These are phyloP conservation scores for Aspergillus viridinutans DNA, from an alignment of 2,329 filamentous ascomycete species.

Conservation along the genomic window DNA sequence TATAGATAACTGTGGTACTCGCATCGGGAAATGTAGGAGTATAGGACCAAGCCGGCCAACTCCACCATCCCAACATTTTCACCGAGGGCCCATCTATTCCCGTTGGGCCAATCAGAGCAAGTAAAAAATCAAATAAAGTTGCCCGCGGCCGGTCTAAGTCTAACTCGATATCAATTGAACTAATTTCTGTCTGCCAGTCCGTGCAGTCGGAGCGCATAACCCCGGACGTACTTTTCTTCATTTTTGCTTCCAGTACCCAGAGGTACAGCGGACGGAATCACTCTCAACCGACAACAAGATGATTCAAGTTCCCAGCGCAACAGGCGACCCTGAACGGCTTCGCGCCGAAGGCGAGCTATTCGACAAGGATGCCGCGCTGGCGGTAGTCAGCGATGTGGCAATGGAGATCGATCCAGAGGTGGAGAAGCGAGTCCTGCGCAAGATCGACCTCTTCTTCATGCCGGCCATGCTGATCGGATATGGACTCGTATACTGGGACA, in stretches of 20 bases:
- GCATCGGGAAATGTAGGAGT: neutral
- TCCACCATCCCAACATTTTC: neutral
- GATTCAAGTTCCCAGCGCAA: slow-evolving; percentile 19
- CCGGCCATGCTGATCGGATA: slow-evolving; percentile 62
- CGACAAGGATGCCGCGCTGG: slow-evolving; percentile 54
- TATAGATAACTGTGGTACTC: too few species aligned
- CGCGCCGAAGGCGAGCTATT: slow-evolving; percentile 2
- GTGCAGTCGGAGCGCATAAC: neutral
- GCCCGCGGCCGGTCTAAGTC: neutral
- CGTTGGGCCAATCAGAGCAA: neutral
- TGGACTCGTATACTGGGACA: slow-evolving; percentile 67
- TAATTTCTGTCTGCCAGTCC: neutral
- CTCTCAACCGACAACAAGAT: slow-evolving; percentile 4
- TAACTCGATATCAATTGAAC: neutral
- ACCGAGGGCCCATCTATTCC: neutral
- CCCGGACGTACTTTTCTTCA: neutral
- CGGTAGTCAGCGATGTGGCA: slow-evolving; percentile 53
- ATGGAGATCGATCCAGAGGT: slow-evolving; percentile 50
- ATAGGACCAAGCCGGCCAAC: too few species aligned
- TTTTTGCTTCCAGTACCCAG: neutral
- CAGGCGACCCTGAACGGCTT: slow-evolving; percentile 4
- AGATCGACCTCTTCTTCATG: slow-evolving; percentile 65
- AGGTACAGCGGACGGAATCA: too few species aligned
- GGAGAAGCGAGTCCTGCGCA: slow-evolving; percentile 56
- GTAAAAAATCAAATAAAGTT: neutral